These are phyloP conservation scores for Coccomyxa subellipsoidea DNA, from an alignment of 163 green algal genomes.

Conservation along the genomic window DNA sequence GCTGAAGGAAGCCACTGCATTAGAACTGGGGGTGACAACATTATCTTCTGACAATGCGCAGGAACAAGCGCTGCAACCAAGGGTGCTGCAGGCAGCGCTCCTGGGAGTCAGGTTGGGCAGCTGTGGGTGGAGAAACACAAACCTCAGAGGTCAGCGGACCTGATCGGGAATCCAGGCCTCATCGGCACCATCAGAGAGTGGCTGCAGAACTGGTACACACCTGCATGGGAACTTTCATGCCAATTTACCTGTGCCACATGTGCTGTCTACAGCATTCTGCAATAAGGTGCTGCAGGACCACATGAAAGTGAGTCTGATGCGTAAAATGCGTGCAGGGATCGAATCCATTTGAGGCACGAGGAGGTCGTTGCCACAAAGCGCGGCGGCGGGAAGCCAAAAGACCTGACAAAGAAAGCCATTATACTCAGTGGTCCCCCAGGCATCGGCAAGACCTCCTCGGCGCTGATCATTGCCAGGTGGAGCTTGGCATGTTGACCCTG, in stretches of 20 bases:
- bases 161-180: slow-evolving; percentile 85
- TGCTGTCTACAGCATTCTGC: too few species aligned
- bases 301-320: too few species aligned
- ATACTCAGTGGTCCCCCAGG: slow-evolving; percentile 90
- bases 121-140: slow-evolving; percentile 96
- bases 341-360: slow-evolving; percentile 59
- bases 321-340: slow-evolving; percentile 39
- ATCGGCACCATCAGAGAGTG: slow-evolving; percentile 63
- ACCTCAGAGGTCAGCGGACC: slow-evolving; percentile 64
- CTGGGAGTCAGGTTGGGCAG: slow-evolving; percentile 23
- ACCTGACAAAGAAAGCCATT: slow-evolving; percentile 88
- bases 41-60: too few species aligned
- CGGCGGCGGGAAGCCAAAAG: slow-evolving; percentile 47
- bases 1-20: too few species aligned
- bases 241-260: too few species aligned
- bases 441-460: slow-evolving; percentile 95
- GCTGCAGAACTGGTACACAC: slow-evolving; percentile 62
- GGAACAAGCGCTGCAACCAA: background rate
- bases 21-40: too few species aligned
- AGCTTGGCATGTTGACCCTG: too few species aligned
- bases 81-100: background rate
- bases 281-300: too few species aligned
- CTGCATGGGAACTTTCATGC: too few species aligned
- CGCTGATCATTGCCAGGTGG: slow-evolving; percentile 70
- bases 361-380: slow-evolving; percentile 20